phyloP scores from a whole-genome alignment of 257 asterid genomes.

The Apocynum venetum region DNA sequence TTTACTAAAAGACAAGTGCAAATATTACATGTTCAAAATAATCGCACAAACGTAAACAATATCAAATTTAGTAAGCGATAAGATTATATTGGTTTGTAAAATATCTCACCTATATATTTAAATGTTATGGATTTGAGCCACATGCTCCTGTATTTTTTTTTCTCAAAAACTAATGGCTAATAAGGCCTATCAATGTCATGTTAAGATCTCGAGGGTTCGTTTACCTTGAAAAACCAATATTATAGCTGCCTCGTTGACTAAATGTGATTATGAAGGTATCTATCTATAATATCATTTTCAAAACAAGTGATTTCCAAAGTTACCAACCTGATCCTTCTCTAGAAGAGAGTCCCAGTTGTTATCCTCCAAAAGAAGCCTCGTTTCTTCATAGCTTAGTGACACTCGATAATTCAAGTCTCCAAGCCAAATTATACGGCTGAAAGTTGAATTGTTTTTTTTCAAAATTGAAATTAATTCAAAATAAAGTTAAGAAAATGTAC shows the following conservation, averaged over 20 bases:
- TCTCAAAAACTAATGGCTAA: neutral
- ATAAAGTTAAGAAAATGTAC: neutral
- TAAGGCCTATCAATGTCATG: slow-evolving; percentile 8
- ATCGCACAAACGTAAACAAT: too few species aligned
- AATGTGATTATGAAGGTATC: neutral
- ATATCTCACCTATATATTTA: too few species aligned
- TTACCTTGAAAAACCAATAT: slow-evolving; percentile 2
- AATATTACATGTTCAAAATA: too few species aligned
- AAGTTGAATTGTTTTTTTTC: neutral
- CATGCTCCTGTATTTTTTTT: too few species aligned
- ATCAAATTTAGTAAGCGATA: too few species aligned
- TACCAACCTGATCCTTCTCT: slow-evolving; percentile 79
- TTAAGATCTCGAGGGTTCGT: slow-evolving; percentile 6
- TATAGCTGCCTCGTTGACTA: slow-evolving; percentile 27
- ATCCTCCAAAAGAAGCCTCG: slow-evolving; percentile 59
- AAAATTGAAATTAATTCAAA: neutral
- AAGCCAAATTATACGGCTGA: slow-evolving; percentile 86
- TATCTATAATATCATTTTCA: neutral
- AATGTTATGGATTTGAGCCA: too few species aligned
- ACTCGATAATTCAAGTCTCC: slow-evolving; percentile 94
- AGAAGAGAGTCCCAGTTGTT: slow-evolving; percentile 85
- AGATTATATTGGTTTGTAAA: too few species aligned
- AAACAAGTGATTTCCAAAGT: neutral
- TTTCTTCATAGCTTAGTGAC: slow-evolving; percentile 74
- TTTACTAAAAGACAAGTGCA: too few species aligned